A percentile compares a stretch with the other conserved stretches of the same genome.
Conservation (phyloP, 352 stramenopile genomes). For the Phytophthora sojae region DNA sequence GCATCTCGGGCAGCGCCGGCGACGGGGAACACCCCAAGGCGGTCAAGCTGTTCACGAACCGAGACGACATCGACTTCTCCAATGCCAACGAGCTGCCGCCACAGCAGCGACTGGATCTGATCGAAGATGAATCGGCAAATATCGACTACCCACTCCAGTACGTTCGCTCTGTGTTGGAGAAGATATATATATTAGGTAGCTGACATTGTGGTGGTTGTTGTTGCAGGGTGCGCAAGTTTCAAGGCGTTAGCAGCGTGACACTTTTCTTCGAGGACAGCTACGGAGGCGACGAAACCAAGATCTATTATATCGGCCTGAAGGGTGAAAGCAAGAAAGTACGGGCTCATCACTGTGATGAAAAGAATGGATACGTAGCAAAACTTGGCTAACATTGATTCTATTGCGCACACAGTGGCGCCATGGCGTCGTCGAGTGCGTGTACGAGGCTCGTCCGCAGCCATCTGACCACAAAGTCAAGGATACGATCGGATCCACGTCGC, state of each 20-base stretch:
- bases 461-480: slow-evolving; percentile 83
- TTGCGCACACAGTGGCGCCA: slow-evolving; percentile 77
- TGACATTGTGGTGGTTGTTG: neutral
- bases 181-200: neutral
- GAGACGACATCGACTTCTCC: slow-evolving; percentile 89
- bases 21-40: slow-evolving; percentile 84
- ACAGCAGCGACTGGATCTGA: slow-evolving; percentile 79
- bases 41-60: slow-evolving; percentile 87
- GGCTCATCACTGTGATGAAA: neutral
- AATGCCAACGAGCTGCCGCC: slow-evolving; percentile 80
- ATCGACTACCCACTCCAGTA: slow-evolving; percentile 88
- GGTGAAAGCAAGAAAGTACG: slow-evolving; percentile 87
- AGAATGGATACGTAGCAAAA: neutral
- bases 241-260: slow-evolving; percentile 84
- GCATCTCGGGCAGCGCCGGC: slow-evolving; percentile 74
- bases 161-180: slow-evolving; percentile 1
- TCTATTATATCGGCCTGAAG: slow-evolving; percentile 91
- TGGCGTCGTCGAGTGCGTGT: slow-evolving; percentile 86
- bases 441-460: slow-evolving; percentile 79
- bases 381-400: slow-evolving; percentile 21
- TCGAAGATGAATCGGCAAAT: slow-evolving; percentile 68
- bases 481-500: slow-evolving; percentile 48
- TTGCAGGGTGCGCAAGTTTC: slow-evolving; percentile 84
- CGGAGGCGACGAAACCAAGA: slow-evolving; percentile 70
- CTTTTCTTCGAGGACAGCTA: slow-evolving; percentile 85